phyloP scores from a whole-genome alignment of 768 basidiomycete species.

The Tylopilus cervinicoccineus region DNA sequence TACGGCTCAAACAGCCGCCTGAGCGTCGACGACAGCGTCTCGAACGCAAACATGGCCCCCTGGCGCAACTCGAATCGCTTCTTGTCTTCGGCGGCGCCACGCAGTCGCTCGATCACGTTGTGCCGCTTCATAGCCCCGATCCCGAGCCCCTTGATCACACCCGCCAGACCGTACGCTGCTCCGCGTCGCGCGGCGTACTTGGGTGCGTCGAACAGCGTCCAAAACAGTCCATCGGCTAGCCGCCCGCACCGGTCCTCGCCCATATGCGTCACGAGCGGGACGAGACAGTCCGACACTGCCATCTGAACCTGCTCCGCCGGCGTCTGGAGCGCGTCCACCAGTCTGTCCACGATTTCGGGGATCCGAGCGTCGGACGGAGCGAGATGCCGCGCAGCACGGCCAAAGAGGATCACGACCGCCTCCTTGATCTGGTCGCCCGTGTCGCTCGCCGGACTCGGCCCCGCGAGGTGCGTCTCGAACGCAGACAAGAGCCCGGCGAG shows the following conservation, averaged over 20 bases:
- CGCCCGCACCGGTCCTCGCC: conserved; percentile 36
- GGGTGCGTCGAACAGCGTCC: conserved; percentile 68
- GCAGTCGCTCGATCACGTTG: conserved; percentile 68
- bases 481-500: conserved; percentile 72
- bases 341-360: conserved; percentile 74
- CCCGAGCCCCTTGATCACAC: conserved; percentile 88
- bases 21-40: conserved; percentile 82
- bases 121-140: conserved; percentile 83
- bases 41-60: conserved; percentile 93
- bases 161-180: conserved; percentile 94
- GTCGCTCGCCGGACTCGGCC: conserved; percentile 55
- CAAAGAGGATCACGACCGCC: conserved; percentile 91
- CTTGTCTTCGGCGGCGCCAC: conserved; percentile 82
- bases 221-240: conserved; percentile 74
- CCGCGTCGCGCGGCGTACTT: conserved; percentile 97
- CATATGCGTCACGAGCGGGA: conserved; percentile 77
- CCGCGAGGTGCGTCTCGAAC: conserved; percentile 74
- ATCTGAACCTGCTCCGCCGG: conserved; percentile 96
- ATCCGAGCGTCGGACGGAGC: conserved; percentile 73
- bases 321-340: conserved; percentile 87
- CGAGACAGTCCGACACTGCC: conserved; percentile 93
- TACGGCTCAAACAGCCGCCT: conserved; percentile 94
- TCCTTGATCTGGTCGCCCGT: conserved; percentile 88
- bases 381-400: conserved; percentile 86
- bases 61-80: conserved; percentile 83